Evolutionary conservation across 495 filamentous ascomycete genomes (phyloP).

Genomic region (Trichocladium uniseriatum): DNA sequence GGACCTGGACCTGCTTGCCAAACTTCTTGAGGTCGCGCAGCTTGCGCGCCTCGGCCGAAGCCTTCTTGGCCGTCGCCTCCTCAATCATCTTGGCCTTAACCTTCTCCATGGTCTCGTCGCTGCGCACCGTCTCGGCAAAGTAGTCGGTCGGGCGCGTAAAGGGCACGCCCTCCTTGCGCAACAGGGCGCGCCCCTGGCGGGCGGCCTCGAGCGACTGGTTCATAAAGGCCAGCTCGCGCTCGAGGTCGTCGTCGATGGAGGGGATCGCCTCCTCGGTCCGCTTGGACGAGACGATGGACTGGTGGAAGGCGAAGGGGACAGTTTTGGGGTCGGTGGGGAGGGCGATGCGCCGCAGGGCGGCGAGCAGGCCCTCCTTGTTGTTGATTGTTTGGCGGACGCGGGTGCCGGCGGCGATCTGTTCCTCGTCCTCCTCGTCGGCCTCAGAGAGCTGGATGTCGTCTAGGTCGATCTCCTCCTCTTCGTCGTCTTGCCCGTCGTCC

Average conservation of each 20-base stretch:
- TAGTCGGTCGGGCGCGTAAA: constrained; percentile 89
- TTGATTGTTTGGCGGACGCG: constrained; percentile 95
- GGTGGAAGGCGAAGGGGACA: constrained; percentile 46
- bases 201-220: constrained; percentile 78
- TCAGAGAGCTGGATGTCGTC: constrained; percentile 64
- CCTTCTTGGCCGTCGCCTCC: constrained; percentile 86
- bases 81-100: constrained; percentile 91
- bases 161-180: constrained; percentile 72
- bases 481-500: constrained; percentile 46
- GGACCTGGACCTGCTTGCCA: constrained; percentile 95
- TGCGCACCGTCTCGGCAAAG: constrained; percentile 98
- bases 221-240: constrained; percentile 88
- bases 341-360: constrained; percentile 66
- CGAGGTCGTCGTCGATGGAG: constrained; percentile 75
- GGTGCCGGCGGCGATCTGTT: constrained; percentile 60
- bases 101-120: constrained; percentile 94
- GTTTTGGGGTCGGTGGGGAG: constrained; percentile 45
- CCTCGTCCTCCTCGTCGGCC: constrained; percentile 67
- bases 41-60: constrained; percentile 78
- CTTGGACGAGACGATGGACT: constrained; percentile 41
- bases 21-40: constrained; percentile 97
- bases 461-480: constrained; percentile 59
- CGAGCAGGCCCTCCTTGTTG: constrained; percentile 76
- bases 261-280: constrained; percentile 45
- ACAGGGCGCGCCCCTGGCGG: constrained; percentile 53